These are phyloP conservation scores for Plicaturopsis crispa DNA, from an alignment of 768 basidiomycete genomes.

Conservation along the genomic window DNA sequence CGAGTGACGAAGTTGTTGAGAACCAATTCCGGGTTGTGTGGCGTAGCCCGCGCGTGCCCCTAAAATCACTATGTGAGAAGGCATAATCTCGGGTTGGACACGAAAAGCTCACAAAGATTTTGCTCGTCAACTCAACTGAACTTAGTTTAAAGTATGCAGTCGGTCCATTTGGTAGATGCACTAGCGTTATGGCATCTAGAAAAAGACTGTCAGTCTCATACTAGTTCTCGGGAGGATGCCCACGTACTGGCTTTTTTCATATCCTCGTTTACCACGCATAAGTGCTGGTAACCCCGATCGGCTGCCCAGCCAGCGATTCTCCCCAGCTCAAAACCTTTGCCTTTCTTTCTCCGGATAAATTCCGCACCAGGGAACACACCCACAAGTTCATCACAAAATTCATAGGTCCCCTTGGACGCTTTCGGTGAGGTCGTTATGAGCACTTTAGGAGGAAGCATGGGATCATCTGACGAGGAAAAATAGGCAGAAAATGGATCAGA, in stretches of 20 bases:
- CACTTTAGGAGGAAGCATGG: slow-evolving; percentile 74
- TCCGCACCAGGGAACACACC: slow-evolving; percentile 90
- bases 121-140: slow-evolving; percentile 76
- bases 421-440: slow-evolving; percentile 87
- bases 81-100: slow-evolving; percentile 2
- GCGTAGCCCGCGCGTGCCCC: slow-evolving; percentile 90
- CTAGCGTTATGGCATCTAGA: slow-evolving; percentile 86
- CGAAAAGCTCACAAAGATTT: slow-evolving; percentile 66
- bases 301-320: slow-evolving; percentile 91
- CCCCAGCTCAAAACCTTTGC: slow-evolving; percentile 87
- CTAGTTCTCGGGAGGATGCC: neutral
- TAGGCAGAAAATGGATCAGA: slow-evolving; percentile 75
- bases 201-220: slow-evolving; percentile 6
- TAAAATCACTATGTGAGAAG: slow-evolving; percentile 19
- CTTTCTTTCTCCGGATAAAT: slow-evolving; percentile 79
- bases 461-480: slow-evolving; percentile 61
- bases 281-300: slow-evolving; percentile 77
- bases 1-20: slow-evolving; percentile 92
- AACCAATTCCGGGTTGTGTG: slow-evolving; percentile 92
- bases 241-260: slow-evolving; percentile 86
- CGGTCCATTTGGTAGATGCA: slow-evolving; percentile 87
- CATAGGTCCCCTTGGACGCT: slow-evolving; percentile 83
- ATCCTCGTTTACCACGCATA: slow-evolving; percentile 94
- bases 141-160: slow-evolving; percentile 94
- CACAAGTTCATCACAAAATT: slow-evolving; percentile 88